Evolutionary conservation across 257 asterid species (phyloP).

Genomic region (Primulina tabacum): DNA sequence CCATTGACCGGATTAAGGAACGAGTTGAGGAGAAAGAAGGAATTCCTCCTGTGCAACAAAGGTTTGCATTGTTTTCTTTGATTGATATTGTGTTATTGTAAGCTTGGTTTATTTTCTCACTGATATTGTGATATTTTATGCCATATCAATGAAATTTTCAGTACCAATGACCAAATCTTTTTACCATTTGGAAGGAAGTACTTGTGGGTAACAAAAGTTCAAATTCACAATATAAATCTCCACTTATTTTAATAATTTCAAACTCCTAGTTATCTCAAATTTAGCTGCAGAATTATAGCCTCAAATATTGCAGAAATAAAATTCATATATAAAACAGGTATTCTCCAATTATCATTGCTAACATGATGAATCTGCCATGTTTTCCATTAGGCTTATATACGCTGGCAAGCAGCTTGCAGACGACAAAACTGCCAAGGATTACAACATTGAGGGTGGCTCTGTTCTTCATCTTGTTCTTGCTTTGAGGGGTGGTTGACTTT

Average conservation of each 20-base stretch:
- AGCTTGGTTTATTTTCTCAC: not conserved
- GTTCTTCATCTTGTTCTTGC: conserved; percentile 94
- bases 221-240: not conserved
- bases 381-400: conserved; percentile 58
- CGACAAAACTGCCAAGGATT: conserved; percentile 86
- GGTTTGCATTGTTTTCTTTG: conserved; percentile 30
- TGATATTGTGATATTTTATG: not conserved
- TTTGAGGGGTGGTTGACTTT: conserved; percentile 67
- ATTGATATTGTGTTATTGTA: not conserved
- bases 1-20: conserved; percentile 62
- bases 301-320: not conserved
- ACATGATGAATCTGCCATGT: not conserved
- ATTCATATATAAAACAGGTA: not conserved
- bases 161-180: not conserved
- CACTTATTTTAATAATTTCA: no score
- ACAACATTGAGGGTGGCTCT: conserved; percentile 91
- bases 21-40: conserved; percentile 77
- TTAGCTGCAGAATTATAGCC: not conserved
- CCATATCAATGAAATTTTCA: not conserved
- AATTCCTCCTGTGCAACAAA: conserved; percentile 66
- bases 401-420: conserved; percentile 91
- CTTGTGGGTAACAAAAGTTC: not conserved
- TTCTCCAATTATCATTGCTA: not conserved
- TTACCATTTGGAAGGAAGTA: not conserved
- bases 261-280: not conserved